Percentiles rank a stretch among this genome's conserved stretches.
These are phyloP conservation scores for Leccinum boreale DNA, from an alignment of 768 basidiomycete species.

Conservation along the genomic window DNA sequence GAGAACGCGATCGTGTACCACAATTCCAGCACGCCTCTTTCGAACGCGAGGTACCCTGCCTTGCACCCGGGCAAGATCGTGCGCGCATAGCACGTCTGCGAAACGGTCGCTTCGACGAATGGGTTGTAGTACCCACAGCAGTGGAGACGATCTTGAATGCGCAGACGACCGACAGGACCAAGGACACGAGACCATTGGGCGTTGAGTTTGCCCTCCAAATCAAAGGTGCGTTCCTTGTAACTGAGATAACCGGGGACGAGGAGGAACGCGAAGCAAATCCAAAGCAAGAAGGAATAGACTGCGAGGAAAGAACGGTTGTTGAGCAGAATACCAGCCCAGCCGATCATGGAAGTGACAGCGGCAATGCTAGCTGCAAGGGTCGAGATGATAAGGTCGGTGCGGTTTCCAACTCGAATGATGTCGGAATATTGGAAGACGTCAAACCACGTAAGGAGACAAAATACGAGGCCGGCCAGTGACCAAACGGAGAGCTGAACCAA, in stretches of 20 bases:
- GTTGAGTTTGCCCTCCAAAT: conserved; percentile 80
- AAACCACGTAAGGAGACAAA: conserved; percentile 74
- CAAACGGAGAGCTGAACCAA: conserved; percentile 52
- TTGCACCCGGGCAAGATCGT: conserved; percentile 75
- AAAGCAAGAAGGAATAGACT: conserved; percentile 65
- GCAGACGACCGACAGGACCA: conserved; percentile 55
- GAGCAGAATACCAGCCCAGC: conserved; percentile 77
- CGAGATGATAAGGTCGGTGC: conserved; percentile 63
- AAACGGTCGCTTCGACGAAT: conserved; percentile 75
- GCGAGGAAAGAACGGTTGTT: conserved; percentile 85
- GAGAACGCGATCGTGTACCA: conserved; percentile 70
- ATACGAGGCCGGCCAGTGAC: conserved; percentile 57
- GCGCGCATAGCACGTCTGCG: conserved; percentile 71
- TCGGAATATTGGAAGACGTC: conserved; percentile 68
- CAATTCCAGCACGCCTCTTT: conserved; percentile 48
- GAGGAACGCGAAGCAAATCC: conserved; percentile 70
- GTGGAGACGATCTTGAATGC: conserved; percentile 69
- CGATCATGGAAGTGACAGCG: conserved; percentile 64
- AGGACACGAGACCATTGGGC: conserved; percentile 68
- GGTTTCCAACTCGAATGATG: conserved; percentile 69
- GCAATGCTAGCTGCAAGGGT: conserved; percentile 61
- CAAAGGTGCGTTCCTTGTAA: conserved; percentile 72
- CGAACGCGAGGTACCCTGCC: conserved; percentile 53
- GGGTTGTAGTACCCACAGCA: conserved; percentile 84
- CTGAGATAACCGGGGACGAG: conserved; percentile 75